Evolutionary conservation across 352 stramenopile species (phyloP).

Genomic region (Globisporangium paroecandrum): DNA sequence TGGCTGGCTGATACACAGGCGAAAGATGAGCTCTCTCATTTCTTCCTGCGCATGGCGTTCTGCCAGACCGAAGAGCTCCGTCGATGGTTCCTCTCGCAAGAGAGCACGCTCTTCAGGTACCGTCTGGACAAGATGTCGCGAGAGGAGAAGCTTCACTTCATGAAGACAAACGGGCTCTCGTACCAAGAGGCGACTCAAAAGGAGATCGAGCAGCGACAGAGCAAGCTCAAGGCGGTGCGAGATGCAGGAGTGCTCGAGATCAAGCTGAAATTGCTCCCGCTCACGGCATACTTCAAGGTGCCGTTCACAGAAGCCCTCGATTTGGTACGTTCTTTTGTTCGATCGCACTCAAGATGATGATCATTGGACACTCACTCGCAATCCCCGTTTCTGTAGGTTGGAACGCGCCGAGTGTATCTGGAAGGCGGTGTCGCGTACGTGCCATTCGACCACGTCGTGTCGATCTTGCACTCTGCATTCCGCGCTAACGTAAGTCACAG

Average conservation of each 20-base stretch:
- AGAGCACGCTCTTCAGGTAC: slow-evolving; percentile 94
- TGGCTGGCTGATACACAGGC: slow-evolving; percentile 19
- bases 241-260: slow-evolving; percentile 43
- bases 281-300: slow-evolving; percentile 93
- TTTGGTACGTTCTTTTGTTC: slow-evolving; percentile 55
- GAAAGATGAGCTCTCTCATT: slow-evolving; percentile 96
- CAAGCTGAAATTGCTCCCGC: slow-evolving; percentile 39
- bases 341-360: background rate
- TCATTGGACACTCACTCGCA: background rate
- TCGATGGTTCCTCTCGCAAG: slow-evolving; percentile 96
- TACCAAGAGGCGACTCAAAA: slow-evolving; percentile 68
- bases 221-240: slow-evolving; percentile 68
- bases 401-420: slow-evolving; percentile 91
- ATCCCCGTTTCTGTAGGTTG: slow-evolving; percentile 28
- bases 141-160: slow-evolving; percentile 86
- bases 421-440: slow-evolving; percentile 94
- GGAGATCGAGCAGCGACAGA: slow-evolving; percentile 60
- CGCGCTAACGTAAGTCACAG: slow-evolving; percentile 64
- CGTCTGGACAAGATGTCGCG: slow-evolving; percentile 87
- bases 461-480: slow-evolving; percentile 93
- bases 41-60: slow-evolving; percentile 97
- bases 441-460: slow-evolving; percentile 92
- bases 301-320: slow-evolving; percentile 96
- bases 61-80: slow-evolving; percentile 97
- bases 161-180: slow-evolving; percentile 80